Percentiles rank a stretch among this genome's conserved stretches.
These are phyloP conservation scores for Citrus reticulata DNA, from an alignment of 345 rosid genomes.

Conservation along the genomic window DNA sequence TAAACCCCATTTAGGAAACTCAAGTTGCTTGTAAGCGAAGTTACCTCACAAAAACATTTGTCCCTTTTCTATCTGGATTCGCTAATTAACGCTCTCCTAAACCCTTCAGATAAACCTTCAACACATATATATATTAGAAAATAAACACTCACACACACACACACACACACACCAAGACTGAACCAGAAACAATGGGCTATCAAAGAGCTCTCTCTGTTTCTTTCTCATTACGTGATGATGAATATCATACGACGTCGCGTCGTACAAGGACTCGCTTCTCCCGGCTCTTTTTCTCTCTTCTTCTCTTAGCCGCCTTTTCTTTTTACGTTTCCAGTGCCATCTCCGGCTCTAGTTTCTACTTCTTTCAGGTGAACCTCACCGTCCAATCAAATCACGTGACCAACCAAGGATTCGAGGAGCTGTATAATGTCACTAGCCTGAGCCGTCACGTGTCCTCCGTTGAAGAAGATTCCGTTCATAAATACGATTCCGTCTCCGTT, in stretches of 20 bases:
- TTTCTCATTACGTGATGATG: no score
- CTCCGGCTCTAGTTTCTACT: neutral
- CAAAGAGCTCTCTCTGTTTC: no score
- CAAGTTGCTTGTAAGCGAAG: no score
- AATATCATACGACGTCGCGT: slow-evolving; percentile 13
- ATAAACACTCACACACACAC: no score
- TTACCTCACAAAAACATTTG: no score
- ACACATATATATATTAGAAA: no score
- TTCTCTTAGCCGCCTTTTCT: slow-evolving; percentile 24
- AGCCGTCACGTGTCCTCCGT: slow-evolving; percentile 4
- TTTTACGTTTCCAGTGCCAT: slow-evolving; percentile 18
- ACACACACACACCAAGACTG: no score
- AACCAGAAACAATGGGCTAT: no score
- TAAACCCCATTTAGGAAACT: no score
- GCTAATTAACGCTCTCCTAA: no score
- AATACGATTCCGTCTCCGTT: slow-evolving; percentile 38
- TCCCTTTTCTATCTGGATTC: no score
- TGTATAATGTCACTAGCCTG: neutral
- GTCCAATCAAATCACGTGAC: neutral
- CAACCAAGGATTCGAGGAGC: slow-evolving; percentile 7
- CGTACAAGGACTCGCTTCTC: neutral
- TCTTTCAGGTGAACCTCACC: neutral
- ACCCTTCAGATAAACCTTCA: no score
- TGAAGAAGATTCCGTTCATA: slow-evolving; percentile 12
- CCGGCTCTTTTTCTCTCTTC: slow-evolving; percentile 15